A percentile compares a stretch with the other conserved stretches of the same genome.
These are phyloP conservation scores for Chlorella sp. DNA, from an alignment of 139 green algal genomes.

Conservation along the genomic window DNA sequence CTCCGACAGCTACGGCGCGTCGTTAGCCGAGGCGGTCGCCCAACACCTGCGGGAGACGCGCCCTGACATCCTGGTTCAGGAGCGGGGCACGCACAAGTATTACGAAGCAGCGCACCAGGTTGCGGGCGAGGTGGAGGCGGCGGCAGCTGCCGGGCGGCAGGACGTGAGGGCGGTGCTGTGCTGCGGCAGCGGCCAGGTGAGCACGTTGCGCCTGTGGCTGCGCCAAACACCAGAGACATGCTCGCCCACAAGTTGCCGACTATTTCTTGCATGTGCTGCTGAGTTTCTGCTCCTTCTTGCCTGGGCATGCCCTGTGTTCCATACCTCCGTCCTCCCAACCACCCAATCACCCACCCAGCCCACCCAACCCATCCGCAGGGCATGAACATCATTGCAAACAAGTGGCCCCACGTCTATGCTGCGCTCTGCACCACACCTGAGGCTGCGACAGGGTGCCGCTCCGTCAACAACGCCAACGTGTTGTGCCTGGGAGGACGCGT, in stretches of 20 bases:
- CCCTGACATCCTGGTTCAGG: neutral
- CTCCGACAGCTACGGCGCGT: constrained; percentile 10
- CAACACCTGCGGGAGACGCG: neutral
- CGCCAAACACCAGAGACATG: neutral
- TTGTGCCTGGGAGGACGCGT: constrained; percentile 14
- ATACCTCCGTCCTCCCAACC: neutral
- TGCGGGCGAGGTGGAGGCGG: constrained; percentile 8
- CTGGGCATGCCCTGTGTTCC: neutral
- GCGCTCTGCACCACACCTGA: neutral
- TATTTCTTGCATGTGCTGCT: neutral
- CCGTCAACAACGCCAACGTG: constrained; percentile 25
- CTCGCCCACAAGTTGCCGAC: neutral
- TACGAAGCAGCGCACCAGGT: constrained; percentile 7
- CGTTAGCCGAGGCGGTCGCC: neutral
- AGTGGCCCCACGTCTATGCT: constrained; percentile 29
- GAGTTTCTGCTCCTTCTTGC: neutral
- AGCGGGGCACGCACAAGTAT: constrained; percentile 8
- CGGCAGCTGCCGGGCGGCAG: neutral
- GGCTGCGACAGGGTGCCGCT: neutral
- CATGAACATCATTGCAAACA: constrained; percentile 35
- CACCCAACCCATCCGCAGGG: neutral
- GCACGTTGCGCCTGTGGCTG: neutral
- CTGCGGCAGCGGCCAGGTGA: constrained; percentile 23
- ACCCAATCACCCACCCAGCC: too few relatives aligned
- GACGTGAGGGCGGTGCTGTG: constrained; percentile 5